These are phyloP conservation scores for Prunus dulcis DNA, from an alignment of 306 rosid genomes.

Conservation along the genomic window DNA sequence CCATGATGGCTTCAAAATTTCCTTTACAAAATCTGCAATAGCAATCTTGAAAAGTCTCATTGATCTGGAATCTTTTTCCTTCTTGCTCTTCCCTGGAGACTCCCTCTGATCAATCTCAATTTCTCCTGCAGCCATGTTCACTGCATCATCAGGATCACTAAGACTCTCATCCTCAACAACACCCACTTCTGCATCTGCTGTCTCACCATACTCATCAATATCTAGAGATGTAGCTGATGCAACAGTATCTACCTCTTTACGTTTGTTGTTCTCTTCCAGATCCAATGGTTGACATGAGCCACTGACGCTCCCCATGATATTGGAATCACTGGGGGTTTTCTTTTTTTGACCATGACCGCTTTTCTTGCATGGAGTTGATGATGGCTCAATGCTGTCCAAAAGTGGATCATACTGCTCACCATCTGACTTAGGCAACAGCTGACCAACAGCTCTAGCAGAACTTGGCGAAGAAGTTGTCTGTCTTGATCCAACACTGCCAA, in stretches of 20 bases:
- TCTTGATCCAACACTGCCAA: slow-evolving; percentile 50
- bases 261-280: slow-evolving; percentile 55
- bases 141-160: slow-evolving; percentile 43
- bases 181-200: slow-evolving; percentile 89
- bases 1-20: slow-evolving; percentile 94
- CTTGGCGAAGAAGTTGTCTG: slow-evolving; percentile 53
- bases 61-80: slow-evolving; percentile 79
- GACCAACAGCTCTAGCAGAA: slow-evolving; percentile 49
- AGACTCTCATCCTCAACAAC: slow-evolving; percentile 71
- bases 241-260: slow-evolving; percentile 51
- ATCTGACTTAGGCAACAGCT: slow-evolving; percentile 45
- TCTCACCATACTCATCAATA: slow-evolving; percentile 86
- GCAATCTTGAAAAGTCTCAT: slow-evolving; percentile 79
- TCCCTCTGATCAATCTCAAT: slow-evolving; percentile 67
- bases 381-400: slow-evolving; percentile 80
- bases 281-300: slow-evolving; percentile 52
- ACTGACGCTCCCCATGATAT: slow-evolving; percentile 44
- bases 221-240: slow-evolving; percentile 74
- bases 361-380: slow-evolving; percentile 47
- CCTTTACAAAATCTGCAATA: slow-evolving; percentile 92
- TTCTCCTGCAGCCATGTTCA: slow-evolving; percentile 47
- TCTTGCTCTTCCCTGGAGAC: slow-evolving; percentile 71
- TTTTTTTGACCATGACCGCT: slow-evolving; percentile 43
- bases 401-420: slow-evolving; percentile 88
- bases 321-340: slow-evolving; percentile 56